Conservation (phyloP, 495 filamentous ascomycete species). For the Hypoxylon fragiforme region DNA sequence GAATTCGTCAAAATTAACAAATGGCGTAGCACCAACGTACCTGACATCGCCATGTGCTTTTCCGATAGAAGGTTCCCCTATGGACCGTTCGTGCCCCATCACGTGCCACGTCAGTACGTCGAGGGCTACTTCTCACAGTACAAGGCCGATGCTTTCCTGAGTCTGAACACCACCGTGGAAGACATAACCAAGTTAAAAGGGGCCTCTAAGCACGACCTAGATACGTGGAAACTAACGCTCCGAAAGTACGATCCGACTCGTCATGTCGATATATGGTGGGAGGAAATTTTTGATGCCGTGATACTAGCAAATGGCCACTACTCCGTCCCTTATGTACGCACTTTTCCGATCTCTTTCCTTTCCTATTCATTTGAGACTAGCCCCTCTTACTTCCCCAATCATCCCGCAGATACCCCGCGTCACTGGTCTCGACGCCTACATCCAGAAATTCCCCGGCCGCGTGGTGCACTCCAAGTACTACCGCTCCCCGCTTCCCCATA, state of each 20-base stretch:
- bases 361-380: too few species aligned
- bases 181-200: constrained; percentile 42
- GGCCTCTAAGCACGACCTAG: neutral
- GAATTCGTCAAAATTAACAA: neutral
- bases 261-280: constrained; percentile 52
- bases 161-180: constrained; percentile 54
- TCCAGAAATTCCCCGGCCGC: constrained; percentile 41
- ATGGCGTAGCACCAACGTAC: constrained; percentile 51
- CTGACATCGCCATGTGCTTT: constrained; percentile 55
- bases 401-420: constrained; percentile 45
- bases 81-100: constrained; percentile 55
- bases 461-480: constrained; percentile 53
- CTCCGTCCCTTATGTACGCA: constrained; percentile 53
- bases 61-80: constrained; percentile 53
- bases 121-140: constrained; percentile 52
- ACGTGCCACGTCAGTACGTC: constrained; percentile 52
- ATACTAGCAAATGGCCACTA: constrained; percentile 57
- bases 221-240: constrained; percentile 51
- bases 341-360: neutral
- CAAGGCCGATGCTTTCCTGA: constrained; percentile 42
- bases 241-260: constrained; percentile 44
- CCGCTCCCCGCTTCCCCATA: constrained; percentile 41
- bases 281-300: constrained; percentile 53
- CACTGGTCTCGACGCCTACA: constrained; percentile 46
- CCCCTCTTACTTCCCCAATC: constrained; percentile 1